Base-by-base conservation (phyloP, 2,329 filamentous ascomycete species). In the Aspergillus intermedius region DNA sequence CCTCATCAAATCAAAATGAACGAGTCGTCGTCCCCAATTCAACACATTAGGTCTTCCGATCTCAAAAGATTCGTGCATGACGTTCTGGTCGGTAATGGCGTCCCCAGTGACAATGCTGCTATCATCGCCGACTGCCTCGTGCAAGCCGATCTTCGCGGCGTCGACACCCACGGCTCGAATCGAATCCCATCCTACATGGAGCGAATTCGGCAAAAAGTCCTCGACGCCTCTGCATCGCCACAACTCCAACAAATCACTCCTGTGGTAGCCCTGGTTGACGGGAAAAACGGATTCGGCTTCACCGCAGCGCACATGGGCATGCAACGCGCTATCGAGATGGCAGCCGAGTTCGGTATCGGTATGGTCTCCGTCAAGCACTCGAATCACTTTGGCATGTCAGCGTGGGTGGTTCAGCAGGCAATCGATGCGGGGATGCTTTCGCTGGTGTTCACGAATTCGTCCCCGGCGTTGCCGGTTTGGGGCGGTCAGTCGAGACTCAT, bases 331-430 rank as follows among this genome's bases (percentile, higher is more conserved):
- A 81, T 90, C 42, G 74, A 79, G 8, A 83, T 86, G 68, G 87
- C 87, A 0, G 68, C 73, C 21, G 83, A 58, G 1, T 73, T 65
- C 58, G 87, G 87, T 10, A 87, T 91, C 53, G 88, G 87, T 22
- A 83, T 93, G 78, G 84, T 85, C 0, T 81, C 79, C 49, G 75
- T 91, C 60, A 86, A 83, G 65, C 84, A 86, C 67, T 87, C 83
- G 37, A 91, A 91, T 59, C 87, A 91, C 65, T 91, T 87, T 59
- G 88, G 88, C 47, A 93, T 93, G 87, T 79, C 79, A 3, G 87
- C 88, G 0, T 91, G 87, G 85, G 63, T 90, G 0, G 86, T 90
- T 9, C 84, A 88, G 64, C 83, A 89, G 66, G 88, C 87, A 0
- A 67, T 91, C 12, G 84, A 91, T 49, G 82, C 79, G 1, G 75